phyloP scores from a whole-genome alignment of 441 rosid species.

The Populus hybrid region DNA sequence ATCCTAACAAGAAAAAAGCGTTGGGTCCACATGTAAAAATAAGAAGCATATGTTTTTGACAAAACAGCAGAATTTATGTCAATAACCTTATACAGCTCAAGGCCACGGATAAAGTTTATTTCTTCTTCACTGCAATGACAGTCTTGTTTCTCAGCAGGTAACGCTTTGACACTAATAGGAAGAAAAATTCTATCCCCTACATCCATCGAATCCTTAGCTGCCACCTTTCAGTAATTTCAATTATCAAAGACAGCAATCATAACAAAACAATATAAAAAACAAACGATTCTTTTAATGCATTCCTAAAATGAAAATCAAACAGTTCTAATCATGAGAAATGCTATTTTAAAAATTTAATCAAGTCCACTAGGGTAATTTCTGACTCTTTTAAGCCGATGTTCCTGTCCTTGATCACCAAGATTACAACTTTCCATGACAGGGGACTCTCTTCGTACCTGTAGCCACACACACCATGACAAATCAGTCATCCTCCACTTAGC shows the following conservation, averaged over 20 bases:
- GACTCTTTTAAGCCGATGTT: slow-evolving; percentile 58
- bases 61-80: slow-evolving; percentile 16
- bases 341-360: not conserved
- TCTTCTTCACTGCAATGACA: slow-evolving; percentile 52
- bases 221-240: slow-evolving; percentile 51
- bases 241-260: slow-evolving; percentile 18
- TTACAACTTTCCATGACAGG: not conserved
- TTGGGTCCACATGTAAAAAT: slow-evolving; percentile 1
- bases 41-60: not conserved
- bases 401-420: slow-evolving; percentile 31
- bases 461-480: not conserved
- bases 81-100: slow-evolving; percentile 75
- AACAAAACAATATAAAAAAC: not conserved
- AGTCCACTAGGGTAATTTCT: not conserved
- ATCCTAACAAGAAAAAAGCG: slow-evolving; percentile 48
- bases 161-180: slow-evolving; percentile 50
- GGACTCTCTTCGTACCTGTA: slow-evolving; percentile 70
- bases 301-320: not conserved
- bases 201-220: slow-evolving; percentile 71
- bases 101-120: slow-evolving; percentile 54
- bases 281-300: not conserved
- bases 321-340: not conserved
- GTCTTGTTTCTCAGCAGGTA: slow-evolving; percentile 37
- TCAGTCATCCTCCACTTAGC: not conserved
- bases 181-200: slow-evolving; percentile 77